phyloP scores from a whole-genome alignment of 2,329 filamentous ascomycete genomes.

The Cordyceps pruinosa region DNA sequence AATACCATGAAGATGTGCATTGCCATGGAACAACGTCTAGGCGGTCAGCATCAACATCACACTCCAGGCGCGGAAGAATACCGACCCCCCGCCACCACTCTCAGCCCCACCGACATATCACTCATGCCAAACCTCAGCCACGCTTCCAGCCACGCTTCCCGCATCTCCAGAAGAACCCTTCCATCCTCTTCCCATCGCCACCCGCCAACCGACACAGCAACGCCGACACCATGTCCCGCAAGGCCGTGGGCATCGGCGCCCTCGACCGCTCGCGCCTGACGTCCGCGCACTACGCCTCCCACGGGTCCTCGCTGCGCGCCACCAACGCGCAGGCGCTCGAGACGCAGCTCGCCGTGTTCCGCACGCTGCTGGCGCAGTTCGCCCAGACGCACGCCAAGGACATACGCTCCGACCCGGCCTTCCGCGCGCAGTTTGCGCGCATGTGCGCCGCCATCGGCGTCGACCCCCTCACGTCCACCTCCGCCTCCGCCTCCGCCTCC shows the following conservation, averaged over 20 bases:
- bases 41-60: too few species aligned
- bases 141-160: too few species aligned
- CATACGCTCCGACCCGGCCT: slow-evolving; percentile 89
- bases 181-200: neutral
- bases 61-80: too few species aligned
- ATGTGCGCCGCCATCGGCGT: slow-evolving; percentile 98
- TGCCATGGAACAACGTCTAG: too few species aligned
- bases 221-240: slow-evolving; percentile 41
- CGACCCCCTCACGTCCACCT: slow-evolving; percentile 68
- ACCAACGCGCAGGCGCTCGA: slow-evolving; percentile 79
- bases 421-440: slow-evolving; percentile 93
- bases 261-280: slow-evolving; percentile 81
- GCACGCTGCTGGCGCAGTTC: slow-evolving; percentile 90
- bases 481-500: slow-evolving; percentile 26
- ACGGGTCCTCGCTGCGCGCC: slow-evolving; percentile 80
- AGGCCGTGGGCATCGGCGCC: slow-evolving; percentile 83
- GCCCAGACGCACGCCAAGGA: slow-evolving; percentile 90
- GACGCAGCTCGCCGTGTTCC: slow-evolving; percentile 93
- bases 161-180: too few species aligned
- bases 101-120: too few species aligned
- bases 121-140: too few species aligned
- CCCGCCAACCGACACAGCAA: neutral
- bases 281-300: slow-evolving; percentile 81
- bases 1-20: too few species aligned
- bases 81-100: too few species aligned